Base-by-base conservation (phyloP, 1,284 basidiomycete species). In the Moesziomyces parantarcticus region DNA sequence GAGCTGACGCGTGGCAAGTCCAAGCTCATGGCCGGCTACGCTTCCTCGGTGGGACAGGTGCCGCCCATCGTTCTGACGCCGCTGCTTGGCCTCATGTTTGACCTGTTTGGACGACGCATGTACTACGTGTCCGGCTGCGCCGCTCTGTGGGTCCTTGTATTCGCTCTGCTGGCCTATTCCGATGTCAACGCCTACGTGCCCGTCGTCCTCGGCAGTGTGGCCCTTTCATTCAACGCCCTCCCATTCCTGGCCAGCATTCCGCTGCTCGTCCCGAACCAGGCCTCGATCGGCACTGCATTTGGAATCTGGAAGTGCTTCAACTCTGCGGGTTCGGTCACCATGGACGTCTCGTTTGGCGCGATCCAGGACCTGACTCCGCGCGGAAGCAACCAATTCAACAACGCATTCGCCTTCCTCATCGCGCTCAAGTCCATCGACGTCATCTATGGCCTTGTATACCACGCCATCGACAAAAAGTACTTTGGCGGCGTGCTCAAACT, bases 61-160 rank as follows among this genome's bases (percentile, higher is more conserved):
- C 84, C 86, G n/a, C 85, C 86, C 1, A 86, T 86, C 56, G 78
- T 86, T 13, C 72, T 86, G 36, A 85, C 85, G 0, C 85, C 86
- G 0, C 34, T 79, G 0, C 83, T 84, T 67, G 64, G 81, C 20
- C 77, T 85, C 48, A 62, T 78, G 56, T 76, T 74, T 21, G 77
- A 79, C 50, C 43, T 57, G 16, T 68, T 58, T 39, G 73, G 76
- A 4, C 45, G 53, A 20, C 59, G 76, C 13, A 78, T 83, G 75
- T 66, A 77, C 59, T 76, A 68, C 43, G 76, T 82, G 32, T 64
- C 79, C 0, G 66, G 64, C 23, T 83, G 81, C 0, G 84, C 81
- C 5, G 67, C 77, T 0, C 75, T 86, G 21, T 86, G 84, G 76
- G 75, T 86, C 14, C 42, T 86, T 36, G 85, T 85, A 16, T 86